Evolutionary conservation across 148 eudicot species (phyloP), one percentile per base, ranked within the genome.

Genomic region (Talinum fruticosum): DNA sequence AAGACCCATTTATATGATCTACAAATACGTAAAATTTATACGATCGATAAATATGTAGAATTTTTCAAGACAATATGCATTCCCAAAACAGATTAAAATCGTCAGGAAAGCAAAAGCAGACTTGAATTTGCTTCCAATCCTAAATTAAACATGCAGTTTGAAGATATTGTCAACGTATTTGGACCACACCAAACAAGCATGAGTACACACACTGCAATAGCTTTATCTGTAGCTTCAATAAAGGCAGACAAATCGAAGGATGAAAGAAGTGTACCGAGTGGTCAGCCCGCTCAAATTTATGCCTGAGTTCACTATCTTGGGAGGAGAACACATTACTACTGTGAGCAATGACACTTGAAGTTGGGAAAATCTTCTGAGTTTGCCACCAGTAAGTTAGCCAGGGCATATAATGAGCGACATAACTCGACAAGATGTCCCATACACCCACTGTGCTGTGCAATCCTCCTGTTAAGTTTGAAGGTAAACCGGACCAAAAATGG

Each of bases 371-470:
- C 65, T 87, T 88, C 72, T 91, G 96, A 32, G 97, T 87, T 73
- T 88, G 87, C 97, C 93, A 93, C 97, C 97, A 93, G 69, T 88
- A 87, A 69, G 87, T 81, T 37, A 93, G 87, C 96, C 88, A 86
- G 10, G 97, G 97, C 26, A 81, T n/a, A 49, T 89, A 86, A 76
- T 89, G 93, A 29, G 86, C 81, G 68, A 93, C 84, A 10, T 86
- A 79, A 36, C 81, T 33, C 10, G 93, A 81, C 93, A 88, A 86
- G 73, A 81, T 87, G 75, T 93, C 95, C 81, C 72, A 81, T 53
- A 76, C 76, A 29, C 77, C 64, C 54, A 69, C 78, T 76, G 74
- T 75, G 36, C 75, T 59, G 65, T 36, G 87, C 26, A 85, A 82
- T 76, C 83, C 87, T 10, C 41, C 66, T 1, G 88, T 81, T 35